Conservation (phyloP, 2,329 filamentous ascomycete genomes). For the Calonectria pseudoreteaudii region DNA sequence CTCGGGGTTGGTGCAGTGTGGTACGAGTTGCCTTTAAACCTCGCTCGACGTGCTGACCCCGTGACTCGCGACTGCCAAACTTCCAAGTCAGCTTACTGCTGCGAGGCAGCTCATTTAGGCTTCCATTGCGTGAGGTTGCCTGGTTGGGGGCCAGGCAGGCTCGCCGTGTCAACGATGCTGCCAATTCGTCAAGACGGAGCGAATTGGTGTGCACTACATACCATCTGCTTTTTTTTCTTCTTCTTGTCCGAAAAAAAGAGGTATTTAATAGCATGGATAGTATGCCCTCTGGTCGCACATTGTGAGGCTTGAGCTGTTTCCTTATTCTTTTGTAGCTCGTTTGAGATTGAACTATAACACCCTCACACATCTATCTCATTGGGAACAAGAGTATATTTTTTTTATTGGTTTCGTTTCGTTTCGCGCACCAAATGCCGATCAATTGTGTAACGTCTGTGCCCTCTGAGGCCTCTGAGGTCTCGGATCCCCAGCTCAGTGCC, state of each 20-base stretch:
- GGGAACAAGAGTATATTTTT: not conserved
- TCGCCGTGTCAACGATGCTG: not conserved
- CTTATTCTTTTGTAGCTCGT: not conserved
- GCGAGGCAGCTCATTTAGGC: not conserved
- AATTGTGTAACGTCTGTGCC: not conserved
- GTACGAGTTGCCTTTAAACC: not conserved
- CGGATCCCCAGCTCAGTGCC: not conserved
- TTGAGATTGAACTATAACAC: not conserved
- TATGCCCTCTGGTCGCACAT: not conserved
- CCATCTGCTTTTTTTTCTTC: not conserved
- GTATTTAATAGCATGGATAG: not conserved
- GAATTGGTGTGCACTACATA: constrained; percentile 5
- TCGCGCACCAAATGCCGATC: not conserved
- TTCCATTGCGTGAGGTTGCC: not conserved
- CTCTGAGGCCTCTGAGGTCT: not conserved
- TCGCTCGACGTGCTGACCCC: not conserved
- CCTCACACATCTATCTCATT: not conserved
- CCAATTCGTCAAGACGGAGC: not conserved
- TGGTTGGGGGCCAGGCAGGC: not conserved
- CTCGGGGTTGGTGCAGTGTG: not conserved
- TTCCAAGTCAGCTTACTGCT: not conserved
- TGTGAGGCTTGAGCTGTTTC: not conserved
- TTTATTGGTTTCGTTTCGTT: not conserved
- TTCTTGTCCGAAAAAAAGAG: not conserved
- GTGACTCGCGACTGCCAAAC: not conserved